phyloP scores from a whole-genome alignment of 2,329 filamentous ascomycete genomes.

The Macroventuria anomochaeta region DNA sequence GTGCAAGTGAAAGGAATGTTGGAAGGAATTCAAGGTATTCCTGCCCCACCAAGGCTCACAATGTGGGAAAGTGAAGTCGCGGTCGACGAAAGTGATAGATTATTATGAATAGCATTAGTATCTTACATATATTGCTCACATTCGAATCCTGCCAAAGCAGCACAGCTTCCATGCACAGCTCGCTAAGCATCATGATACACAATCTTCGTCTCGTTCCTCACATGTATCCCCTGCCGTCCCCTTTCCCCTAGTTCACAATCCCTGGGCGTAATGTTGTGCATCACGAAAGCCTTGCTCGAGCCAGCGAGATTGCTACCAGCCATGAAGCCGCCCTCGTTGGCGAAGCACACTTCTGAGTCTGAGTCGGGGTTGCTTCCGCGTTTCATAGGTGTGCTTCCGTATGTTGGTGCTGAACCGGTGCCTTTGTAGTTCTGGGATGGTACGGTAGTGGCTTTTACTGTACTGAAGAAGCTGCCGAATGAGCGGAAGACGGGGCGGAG shows the following conservation, averaged over 20 bases:
- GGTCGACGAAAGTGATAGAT: background rate
- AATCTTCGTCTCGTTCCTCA: conserved; percentile 16
- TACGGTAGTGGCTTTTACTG: background rate
- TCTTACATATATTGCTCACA: background rate
- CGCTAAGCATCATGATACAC: conserved; percentile 14
- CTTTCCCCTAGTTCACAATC: background rate
- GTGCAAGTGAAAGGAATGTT: no score
- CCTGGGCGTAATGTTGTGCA: conserved; percentile 11
- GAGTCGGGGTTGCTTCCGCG: conserved; percentile 7
- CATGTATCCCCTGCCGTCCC: conserved; percentile 11
- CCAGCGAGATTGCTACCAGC: conserved; percentile 5
- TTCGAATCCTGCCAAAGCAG: background rate
- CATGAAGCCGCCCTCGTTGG: conserved; percentile 15
- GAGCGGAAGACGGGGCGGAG: conserved; percentile 29
- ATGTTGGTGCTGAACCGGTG: conserved; percentile 18
- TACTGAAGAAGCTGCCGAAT: conserved; percentile 20
- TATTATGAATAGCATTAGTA: background rate
- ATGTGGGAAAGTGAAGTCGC: background rate
- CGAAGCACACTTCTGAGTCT: conserved; percentile 24
- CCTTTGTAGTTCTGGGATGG: conserved; percentile 10
- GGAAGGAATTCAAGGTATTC: no score
- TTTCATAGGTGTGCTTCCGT: conserved; percentile 17
- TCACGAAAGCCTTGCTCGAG: conserved; percentile 15
- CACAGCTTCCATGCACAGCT: background rate
- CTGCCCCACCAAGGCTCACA: no score